Base-by-base conservation (phyloP, 2,329 filamentous ascomycete genomes). In the Chrysoporthe austroafricana region DNA sequence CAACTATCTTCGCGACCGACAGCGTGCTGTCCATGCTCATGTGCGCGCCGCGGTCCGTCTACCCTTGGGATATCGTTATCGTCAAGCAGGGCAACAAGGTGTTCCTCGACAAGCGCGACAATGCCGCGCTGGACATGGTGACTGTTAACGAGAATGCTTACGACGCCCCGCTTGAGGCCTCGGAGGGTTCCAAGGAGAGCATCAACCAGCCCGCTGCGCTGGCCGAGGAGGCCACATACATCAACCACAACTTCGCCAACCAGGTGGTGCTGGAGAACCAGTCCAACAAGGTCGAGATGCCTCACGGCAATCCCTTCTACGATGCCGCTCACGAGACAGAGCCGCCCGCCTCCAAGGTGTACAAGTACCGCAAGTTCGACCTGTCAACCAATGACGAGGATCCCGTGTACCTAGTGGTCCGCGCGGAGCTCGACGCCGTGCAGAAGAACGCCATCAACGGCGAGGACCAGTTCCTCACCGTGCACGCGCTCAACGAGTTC, bases 171-270 rank as follows among this genome's bases (percentile, higher is more conserved):
- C 87, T 98, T 64, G 96, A 99, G 79, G 89, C 91, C 39, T 90
- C 93, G 67, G 95, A 98, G 76, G 93, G 93, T 75, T 94, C 93
- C 84, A 96, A 97, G 83, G 96, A 99, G 78, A 85, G 87, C 72
- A 91, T 99, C 82, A 99, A 99, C 88, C 94, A 94, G 77, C 96
- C 96, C n/a, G 83, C 85, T 66, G 93, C 94, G 64, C 89, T 99
- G 67, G 95, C 96, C 76, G 91, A 97, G 80, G 96, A 99, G 83
- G 96, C 96, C 66, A 99, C 96, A 63, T 96, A 97, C 85, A 99
- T 99, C 88, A 99, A 99, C 88, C 96, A 98, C 87, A 97, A 98
- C 85, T 99, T 99, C 80, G 92, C 93, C 74, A 93, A 97, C 81
- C 96, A 99, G 85, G 93, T 96, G 63, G 94, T 99, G 73, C 81